Base-by-base conservation (phyloP, 148 eudicot genomes). In the Silene latifolia region DNA sequence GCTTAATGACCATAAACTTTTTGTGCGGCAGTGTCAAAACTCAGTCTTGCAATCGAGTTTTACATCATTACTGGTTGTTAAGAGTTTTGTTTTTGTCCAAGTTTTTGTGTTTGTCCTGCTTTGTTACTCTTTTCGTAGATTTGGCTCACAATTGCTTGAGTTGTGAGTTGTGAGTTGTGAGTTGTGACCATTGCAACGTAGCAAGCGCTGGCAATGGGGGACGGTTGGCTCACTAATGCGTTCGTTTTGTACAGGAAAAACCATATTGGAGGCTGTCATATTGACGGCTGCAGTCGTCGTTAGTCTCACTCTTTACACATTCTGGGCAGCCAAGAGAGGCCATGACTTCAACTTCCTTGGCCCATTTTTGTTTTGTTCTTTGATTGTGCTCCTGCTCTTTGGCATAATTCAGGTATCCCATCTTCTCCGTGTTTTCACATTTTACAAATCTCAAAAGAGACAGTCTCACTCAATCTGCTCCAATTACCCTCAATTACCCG, bases 251-350 rank as follows among this genome's bases (percentile, higher is more conserved):
- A 73, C 91, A 90, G 95, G 92, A 67, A 87, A 90, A 76, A 84
- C 87, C 5, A 86, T 92, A 25, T 47, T 92, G 82, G 92, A 92
- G 84, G 73, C 95, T 3, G 86, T 77, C 20, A 88, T 92, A 27
- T 70, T 91, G 79, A 93, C 98, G 32, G 74, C 87, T 5, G 84
- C 85, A 14, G 88, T 93, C 67, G 92, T 89, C n/a, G 78, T 91
- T 25, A 77, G 88, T 47, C 87, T 93, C 53, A 89, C 98, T n/a
- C 59, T 85, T 14, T 91, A 89, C 89, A 91, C 98, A 75, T 93
- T 89, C 72, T 93, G 96, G 96, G 98, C 96, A 11, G 93, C 90
- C 24, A 86, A 63, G 69, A 88, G 86, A 81, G 98, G 97, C 76
- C 73, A 90, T 10, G 96, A 93, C 68, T 91, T 93, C 82, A 82